Evolutionary conservation across 768 basidiomycete genomes (phyloP).

Genomic region (Lentinula guzmanii): DNA sequence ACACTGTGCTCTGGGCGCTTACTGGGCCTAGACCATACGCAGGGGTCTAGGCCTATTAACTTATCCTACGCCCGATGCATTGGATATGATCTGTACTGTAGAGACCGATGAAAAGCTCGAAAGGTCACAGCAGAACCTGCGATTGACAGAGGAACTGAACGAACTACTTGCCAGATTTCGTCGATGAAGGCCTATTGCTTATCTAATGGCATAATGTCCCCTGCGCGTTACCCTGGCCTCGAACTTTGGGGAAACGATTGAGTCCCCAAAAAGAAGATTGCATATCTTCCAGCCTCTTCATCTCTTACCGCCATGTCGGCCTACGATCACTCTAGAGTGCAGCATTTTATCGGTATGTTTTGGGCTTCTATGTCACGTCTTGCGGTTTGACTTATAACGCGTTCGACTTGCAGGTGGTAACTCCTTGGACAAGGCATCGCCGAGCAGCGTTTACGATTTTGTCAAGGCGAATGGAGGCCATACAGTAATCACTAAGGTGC

Average conservation of each 20-base stretch:
- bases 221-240: background rate
- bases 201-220: background rate
- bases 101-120: background rate
- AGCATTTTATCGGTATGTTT: conserved; percentile 44
- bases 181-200: background rate
- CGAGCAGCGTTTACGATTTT: conserved; percentile 82
- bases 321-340: conserved; percentile 50
- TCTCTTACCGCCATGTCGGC: conserved; percentile 33
- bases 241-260: background rate
- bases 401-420: conserved; percentile 70
- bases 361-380: conserved; percentile 6
- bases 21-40: too few relatives aligned
- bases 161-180: background rate
- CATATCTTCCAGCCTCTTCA: background rate
- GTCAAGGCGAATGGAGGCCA: conserved; percentile 90
- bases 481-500: conserved; percentile 99
- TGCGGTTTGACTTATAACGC: conserved; percentile 9
- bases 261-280: background rate
- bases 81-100: background rate
- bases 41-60: background rate
- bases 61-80: background rate
- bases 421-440: conserved; percentile 76
- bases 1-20: too few relatives aligned
- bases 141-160: background rate
- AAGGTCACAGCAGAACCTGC: background rate